Evolutionary conservation across 768 basidiomycete genomes (phyloP), one percentile per base, ranked within the genome.

Genomic region (Serpula lacrymans): DNA sequence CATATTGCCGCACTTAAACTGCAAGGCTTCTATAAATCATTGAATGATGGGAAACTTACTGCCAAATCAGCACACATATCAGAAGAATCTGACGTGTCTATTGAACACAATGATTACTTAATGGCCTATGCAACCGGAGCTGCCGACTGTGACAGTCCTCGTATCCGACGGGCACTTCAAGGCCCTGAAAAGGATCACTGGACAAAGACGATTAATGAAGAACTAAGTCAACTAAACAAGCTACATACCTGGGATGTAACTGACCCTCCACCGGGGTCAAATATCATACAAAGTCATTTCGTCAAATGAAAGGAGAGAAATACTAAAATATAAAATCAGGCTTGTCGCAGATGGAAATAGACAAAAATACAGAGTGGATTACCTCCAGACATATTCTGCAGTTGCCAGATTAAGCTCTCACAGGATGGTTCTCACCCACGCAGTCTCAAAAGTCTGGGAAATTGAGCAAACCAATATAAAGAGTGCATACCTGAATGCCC

Each of bases 231-330:
- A 11, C 45, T 56, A 7, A 43, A 52, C 25, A 49, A 45, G 23
- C 50, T 53, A 13, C 46, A 48, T 10, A 60, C 52, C 4, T 66
- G 59, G 58, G 46, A 55, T 12, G 22, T 56, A 14, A 48, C 47
- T 3, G 37, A 45, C 12, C 22, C 53, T 22, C 65, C 64, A 7
- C 14, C 25, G 1, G 53, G 52, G 16, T 39, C 48, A 10, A 67
- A 61, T 22, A 29, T 56, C 9, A 52, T 68, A 24, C 57, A 53
- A 2, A 48, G 47, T 16, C 42, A 43, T n/a, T 43, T 13, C 11
- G 3, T 43, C 35, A 10, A 30, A 43, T 2, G 10, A n/a, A n/a
- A n/a, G n/a, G n/a, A n/a, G 42, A 1, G 21, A 43, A 5, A 43
- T 37, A 7, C 23, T 43, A 1, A 43, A 43, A 12, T 17, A 37